phyloP scores from a whole-genome alignment of 345 rosid genomes.

The Mangifera indica region DNA sequence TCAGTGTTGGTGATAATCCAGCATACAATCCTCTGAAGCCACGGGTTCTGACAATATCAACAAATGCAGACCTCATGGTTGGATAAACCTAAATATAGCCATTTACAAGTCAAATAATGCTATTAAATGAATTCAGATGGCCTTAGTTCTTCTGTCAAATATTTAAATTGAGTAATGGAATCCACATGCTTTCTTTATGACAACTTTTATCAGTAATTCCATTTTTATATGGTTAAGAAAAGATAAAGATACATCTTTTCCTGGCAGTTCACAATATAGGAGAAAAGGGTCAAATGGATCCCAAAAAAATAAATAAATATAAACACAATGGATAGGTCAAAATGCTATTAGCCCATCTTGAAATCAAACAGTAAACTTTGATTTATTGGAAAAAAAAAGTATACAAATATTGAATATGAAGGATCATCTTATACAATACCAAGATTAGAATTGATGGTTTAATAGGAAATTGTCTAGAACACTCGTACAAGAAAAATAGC shows the following conservation, averaged over 20 bases:
- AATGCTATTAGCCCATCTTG: neutral
- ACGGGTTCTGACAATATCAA: slow-evolving; percentile 66
- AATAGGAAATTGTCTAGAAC: neutral
- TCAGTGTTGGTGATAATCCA: slow-evolving; percentile 90
- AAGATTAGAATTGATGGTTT: neutral
- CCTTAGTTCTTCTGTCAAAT: neutral
- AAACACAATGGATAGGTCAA: neutral
- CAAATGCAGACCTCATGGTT: slow-evolving; percentile 89
- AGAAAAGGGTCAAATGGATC: neutral
- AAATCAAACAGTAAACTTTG: neutral
- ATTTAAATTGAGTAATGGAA: neutral
- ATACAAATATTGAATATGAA: neutral
- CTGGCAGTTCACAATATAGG: neutral
- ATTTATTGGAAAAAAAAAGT: neutral
- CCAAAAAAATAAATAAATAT: neutral
- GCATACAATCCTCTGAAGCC: slow-evolving; percentile 86
- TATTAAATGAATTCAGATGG: neutral
- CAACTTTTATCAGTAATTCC: too few species aligned
- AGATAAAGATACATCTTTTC: neutral
- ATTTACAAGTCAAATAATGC: slow-evolving; percentile 14
- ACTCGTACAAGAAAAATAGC: neutral
- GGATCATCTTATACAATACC: neutral
- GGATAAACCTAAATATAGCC: slow-evolving; percentile 68
- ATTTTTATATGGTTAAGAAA: neutral
- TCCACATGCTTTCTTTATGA: neutral